phyloP scores from a whole-genome alignment of 2,329 filamentous ascomycete species.

The Pezizomycotina sp. region DNA sequence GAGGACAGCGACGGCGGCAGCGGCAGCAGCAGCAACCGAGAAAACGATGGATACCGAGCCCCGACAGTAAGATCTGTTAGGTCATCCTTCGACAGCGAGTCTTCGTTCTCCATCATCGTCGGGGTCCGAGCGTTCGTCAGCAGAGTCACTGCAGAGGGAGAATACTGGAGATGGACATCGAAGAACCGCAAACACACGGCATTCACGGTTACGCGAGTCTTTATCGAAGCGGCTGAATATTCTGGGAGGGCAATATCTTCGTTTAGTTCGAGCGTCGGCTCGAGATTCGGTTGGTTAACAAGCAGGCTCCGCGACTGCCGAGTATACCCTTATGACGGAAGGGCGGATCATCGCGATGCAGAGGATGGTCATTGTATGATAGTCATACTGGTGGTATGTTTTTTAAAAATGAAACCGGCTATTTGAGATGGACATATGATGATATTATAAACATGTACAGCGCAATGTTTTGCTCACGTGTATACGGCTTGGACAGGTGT shows the following conservation, averaged over 20 bases:
- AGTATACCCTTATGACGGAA: constrained; percentile 20
- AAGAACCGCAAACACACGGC: constrained; percentile 32
- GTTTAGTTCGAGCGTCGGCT: constrained; percentile 19
- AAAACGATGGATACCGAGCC: constrained; percentile 11
- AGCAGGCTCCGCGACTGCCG: constrained; percentile 21
- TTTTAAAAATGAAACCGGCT: neutral
- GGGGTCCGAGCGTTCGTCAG: constrained; percentile 33
- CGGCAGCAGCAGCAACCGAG: constrained; percentile 1
- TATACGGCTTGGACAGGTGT: constrained; percentile 39
- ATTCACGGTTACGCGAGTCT: constrained; percentile 16
- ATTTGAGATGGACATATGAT: neutral
- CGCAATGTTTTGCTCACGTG: constrained; percentile 26
- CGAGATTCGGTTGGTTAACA: constrained; percentile 22
- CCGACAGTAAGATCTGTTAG: constrained; percentile 16
- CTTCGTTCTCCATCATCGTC: constrained; percentile 40
- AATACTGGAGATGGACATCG: constrained; percentile 44
- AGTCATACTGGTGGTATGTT: constrained; percentile 22
- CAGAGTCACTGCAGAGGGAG: constrained; percentile 38
- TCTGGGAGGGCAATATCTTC: constrained; percentile 26
- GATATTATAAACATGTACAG: too few relatives aligned
- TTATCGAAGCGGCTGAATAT: constrained; percentile 16
- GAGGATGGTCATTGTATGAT: constrained; percentile 22
- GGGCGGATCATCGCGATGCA: constrained; percentile 17
- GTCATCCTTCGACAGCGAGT: constrained; percentile 29
- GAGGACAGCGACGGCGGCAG: too few relatives aligned